These are phyloP conservation scores for Ceratocystis lukuohia DNA, from an alignment of 2,329 filamentous ascomycete genomes.

Conservation along the genomic window DNA sequence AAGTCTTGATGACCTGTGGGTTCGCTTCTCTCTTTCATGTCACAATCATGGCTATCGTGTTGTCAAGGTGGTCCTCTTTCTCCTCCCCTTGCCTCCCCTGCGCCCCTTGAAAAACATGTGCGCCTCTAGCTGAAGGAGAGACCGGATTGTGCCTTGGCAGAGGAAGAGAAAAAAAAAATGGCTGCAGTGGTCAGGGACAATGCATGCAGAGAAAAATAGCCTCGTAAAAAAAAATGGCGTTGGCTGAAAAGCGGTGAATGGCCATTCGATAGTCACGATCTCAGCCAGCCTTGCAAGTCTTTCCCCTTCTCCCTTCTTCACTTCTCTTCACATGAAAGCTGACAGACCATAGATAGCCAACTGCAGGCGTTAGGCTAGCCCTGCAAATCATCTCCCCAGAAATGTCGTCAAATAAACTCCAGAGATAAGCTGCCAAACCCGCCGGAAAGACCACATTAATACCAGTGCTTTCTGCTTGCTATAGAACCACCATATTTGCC, in stretches of 20 bases:
- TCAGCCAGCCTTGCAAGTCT: neutral
- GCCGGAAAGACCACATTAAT: neutral
- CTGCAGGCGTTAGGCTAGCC: neutral
- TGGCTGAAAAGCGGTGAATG: conserved; percentile 1
- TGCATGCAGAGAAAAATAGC: neutral
- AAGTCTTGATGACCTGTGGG: neutral
- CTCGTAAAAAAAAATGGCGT: neutral
- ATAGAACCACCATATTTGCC: neutral
- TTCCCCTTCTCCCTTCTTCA: neutral
- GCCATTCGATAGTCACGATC: neutral
- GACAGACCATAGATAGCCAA: too few relatives aligned
- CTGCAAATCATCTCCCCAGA: neutral
- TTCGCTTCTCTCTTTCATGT: neutral
- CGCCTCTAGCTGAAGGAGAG: neutral
- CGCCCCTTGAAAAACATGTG: neutral
- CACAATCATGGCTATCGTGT: neutral
- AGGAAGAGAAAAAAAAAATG: neutral
- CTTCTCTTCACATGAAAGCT: neutral
- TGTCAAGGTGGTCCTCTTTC: neutral
- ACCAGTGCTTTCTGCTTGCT: neutral
- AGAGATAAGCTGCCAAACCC: neutral
- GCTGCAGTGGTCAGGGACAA: conserved; percentile 8
- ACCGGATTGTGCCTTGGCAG: neutral
- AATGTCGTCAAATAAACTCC: neutral
- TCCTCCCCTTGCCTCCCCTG: neutral